These are phyloP conservation scores for Pneumocystis sp. DNA, from an alignment of 1,139 yeast genomes.

Conservation along the genomic window DNA sequence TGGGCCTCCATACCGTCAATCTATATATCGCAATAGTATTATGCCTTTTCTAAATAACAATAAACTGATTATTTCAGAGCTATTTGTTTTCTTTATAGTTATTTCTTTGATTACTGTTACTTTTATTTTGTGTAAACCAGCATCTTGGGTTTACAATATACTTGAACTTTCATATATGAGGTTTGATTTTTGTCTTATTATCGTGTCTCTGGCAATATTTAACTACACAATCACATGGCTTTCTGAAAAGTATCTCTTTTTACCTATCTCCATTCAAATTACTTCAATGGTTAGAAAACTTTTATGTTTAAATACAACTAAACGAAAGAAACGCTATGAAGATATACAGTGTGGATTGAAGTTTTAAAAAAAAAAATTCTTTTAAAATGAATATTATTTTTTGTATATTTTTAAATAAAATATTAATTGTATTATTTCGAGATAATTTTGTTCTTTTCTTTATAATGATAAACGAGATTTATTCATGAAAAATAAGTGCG, in stretches of 20 bases:
- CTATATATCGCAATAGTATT: constrained; percentile 41
- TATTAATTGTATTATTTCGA: background rate
- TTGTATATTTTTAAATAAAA: too few species aligned
- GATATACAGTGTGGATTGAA: background rate
- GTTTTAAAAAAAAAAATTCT: background rate
- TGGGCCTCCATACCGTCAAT: constrained; percentile 91
- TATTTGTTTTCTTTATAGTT: background rate
- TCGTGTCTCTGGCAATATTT: background rate
- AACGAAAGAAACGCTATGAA: background rate
- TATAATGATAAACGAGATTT: background rate
- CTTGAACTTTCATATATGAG: background rate
- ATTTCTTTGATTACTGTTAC: background rate
- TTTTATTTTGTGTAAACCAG: background rate
- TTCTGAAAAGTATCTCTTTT: background rate
- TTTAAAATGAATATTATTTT: background rate
- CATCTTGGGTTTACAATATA: background rate
- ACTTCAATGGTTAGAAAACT: background rate
- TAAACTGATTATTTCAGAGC: background rate
- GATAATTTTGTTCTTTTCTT: background rate
- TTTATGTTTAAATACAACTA: background rate
- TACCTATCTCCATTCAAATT: background rate
- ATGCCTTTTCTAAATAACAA: background rate
- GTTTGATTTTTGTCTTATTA: background rate
- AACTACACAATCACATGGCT: background rate
- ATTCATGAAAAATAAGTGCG: background rate